Conservation (phyloP, 176 grass and related monocot species). For the Aegilops tauschii region DNA sequence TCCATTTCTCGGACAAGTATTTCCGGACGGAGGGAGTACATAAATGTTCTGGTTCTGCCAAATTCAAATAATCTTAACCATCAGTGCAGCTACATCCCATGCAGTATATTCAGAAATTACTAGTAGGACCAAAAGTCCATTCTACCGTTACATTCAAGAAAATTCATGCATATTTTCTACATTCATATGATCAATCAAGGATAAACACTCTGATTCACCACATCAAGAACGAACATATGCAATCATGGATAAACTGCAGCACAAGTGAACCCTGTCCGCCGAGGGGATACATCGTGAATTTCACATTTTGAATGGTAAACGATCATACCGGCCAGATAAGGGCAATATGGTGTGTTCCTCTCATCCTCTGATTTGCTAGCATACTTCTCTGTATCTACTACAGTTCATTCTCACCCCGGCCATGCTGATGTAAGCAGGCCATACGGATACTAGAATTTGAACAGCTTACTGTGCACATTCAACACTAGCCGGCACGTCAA, state of each 20-base stretch:
- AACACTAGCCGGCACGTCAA: conserved; percentile 83
- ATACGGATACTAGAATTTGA: conserved; percentile 55
- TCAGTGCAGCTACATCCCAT: too few relatives aligned
- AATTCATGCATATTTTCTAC: not conserved
- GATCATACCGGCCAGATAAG: not conserved
- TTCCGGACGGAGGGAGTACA: too few relatives aligned
- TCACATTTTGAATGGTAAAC: not conserved
- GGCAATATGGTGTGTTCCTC: not conserved
- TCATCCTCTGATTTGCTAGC: not conserved
- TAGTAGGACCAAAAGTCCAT: not conserved
- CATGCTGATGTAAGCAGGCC: not conserved
- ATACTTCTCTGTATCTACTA: not conserved
- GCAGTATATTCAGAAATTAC: not conserved
- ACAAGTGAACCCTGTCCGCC: not conserved
- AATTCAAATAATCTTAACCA: too few relatives aligned
- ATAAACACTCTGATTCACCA: not conserved
- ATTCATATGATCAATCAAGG: not conserved
- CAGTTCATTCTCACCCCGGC: not conserved
- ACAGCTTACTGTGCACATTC: conserved; percentile 81
- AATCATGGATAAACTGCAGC: not conserved
- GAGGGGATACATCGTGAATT: not conserved
- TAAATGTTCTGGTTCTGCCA: too few relatives aligned
- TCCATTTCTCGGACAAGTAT: too few relatives aligned
- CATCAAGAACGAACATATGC: not conserved
- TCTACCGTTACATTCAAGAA: not conserved